These are phyloP conservation scores for Nitzschia palea DNA, from an alignment of 108 stramenopile genomes.

Conservation along the genomic window DNA sequence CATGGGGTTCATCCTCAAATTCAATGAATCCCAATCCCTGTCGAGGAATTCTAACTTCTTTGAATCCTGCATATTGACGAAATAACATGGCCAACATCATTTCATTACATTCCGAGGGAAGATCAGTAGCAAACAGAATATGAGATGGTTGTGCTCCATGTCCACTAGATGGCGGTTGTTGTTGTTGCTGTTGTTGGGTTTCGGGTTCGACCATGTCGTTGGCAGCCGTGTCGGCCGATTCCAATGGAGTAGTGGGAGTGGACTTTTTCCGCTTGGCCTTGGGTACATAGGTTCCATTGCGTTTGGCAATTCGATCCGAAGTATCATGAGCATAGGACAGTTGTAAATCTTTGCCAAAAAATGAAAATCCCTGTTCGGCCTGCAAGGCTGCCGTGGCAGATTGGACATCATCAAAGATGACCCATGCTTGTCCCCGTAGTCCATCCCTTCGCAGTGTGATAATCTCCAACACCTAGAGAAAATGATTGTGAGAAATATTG, in stretches of 20 bases:
- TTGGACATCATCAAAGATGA: slow-evolving; percentile 88
- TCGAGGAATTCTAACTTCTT: slow-evolving; percentile 77
- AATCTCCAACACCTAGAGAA: slow-evolving; percentile 66
- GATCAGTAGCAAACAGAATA: slow-evolving; percentile 65
- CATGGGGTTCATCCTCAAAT: slow-evolving; percentile 87
- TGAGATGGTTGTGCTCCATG: slow-evolving; percentile 60
- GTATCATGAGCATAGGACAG: slow-evolving; percentile 88
- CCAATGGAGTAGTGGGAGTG: not conserved
- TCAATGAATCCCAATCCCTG: slow-evolving; percentile 89
- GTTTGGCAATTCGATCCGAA: slow-evolving; percentile 85
- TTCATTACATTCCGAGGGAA: slow-evolving; percentile 86
- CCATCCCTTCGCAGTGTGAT: slow-evolving; percentile 74
- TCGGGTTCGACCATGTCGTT: not conserved
- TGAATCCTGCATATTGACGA: slow-evolving; percentile 88
- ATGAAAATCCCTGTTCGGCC: slow-evolving; percentile 87
- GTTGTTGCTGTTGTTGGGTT: not conserved
- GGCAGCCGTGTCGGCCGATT: not conserved
- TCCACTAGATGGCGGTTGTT: slow-evolving; percentile 4
- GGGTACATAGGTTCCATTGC: slow-evolving; percentile 83
- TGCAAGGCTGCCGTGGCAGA: slow-evolving; percentile 88
- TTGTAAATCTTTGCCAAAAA: slow-evolving; percentile 88
- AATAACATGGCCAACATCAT: slow-evolving; percentile 93
- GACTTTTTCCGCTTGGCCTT: slow-evolving; percentile 58
- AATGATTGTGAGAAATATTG: not conserved
- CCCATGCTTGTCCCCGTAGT: slow-evolving; percentile 92